These are phyloP conservation scores for Halophytophthora polymorphica DNA, from an alignment of 352 stramenopile species.

Conservation along the genomic window DNA sequence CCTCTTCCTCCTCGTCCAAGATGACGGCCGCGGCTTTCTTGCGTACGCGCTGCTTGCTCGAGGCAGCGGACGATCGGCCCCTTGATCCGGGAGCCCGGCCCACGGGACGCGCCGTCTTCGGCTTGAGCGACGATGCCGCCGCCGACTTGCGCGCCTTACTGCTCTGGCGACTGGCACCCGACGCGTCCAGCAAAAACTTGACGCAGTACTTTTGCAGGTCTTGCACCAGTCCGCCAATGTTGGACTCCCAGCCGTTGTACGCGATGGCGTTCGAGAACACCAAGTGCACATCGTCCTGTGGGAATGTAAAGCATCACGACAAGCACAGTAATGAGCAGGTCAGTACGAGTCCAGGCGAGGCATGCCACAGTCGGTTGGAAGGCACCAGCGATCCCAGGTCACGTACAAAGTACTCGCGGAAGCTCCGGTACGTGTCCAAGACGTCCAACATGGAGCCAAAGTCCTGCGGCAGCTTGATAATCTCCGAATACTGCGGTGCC, in stretches of 20 bases:
- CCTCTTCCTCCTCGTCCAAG: constrained; percentile 52
- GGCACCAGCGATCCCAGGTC: constrained; percentile 5
- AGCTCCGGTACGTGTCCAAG: constrained; percentile 65
- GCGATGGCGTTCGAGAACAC: constrained; percentile 79
- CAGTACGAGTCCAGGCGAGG: background rate
- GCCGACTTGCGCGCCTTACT: constrained; percentile 17
- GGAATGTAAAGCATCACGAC: background rate
- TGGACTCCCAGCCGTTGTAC: constrained; percentile 71
- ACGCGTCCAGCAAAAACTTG: constrained; percentile 73
- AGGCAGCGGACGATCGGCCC: constrained; percentile 17
- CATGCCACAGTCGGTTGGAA: constrained; percentile 1
- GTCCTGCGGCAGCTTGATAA: constrained; percentile 91
- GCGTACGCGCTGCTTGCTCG: constrained; percentile 33
- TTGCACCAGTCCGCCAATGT: constrained; percentile 54
- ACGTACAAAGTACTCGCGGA: constrained; percentile 81
- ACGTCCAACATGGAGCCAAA: constrained; percentile 92
- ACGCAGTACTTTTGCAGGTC: constrained; percentile 70
- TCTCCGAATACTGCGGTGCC: constrained; percentile 90
- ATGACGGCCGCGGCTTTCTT: constrained; percentile 13
- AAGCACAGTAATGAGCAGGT: background rate
- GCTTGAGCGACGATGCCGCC: constrained; percentile 9
- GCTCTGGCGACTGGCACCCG: constrained; percentile 28
- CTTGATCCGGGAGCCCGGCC: constrained; percentile 3
- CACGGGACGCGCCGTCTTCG: constrained; percentile 5
- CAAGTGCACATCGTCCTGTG: constrained; percentile 64